phyloP scores from a whole-genome alignment of 495 filamentous ascomycete species.

The Penicillium argentinense region DNA sequence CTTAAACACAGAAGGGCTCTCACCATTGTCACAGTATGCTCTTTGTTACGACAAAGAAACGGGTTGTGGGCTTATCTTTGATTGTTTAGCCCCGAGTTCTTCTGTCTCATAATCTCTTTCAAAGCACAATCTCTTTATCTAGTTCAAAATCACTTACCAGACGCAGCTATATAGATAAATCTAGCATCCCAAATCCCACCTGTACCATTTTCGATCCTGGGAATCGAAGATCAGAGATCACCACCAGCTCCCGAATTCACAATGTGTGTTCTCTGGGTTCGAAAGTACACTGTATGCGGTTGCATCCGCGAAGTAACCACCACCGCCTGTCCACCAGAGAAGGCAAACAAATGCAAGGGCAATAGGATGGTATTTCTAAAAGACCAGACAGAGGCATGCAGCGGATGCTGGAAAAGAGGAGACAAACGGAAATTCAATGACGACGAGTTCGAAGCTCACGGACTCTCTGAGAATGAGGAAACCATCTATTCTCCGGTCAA shows the following conservation, averaged over 20 bases:
- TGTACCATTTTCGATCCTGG: no score
- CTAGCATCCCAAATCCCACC: no score
- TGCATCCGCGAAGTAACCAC: slow-evolving; percentile 15
- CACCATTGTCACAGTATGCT: no score
- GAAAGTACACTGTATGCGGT: slow-evolving; percentile 24
- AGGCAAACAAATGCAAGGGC: slow-evolving; percentile 5
- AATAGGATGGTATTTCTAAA: slow-evolving; percentile 2
- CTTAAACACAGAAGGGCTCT: no score
- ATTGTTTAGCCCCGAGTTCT: no score
- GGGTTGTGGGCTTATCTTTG: no score
- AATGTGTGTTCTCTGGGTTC: slow-evolving; percentile 20
- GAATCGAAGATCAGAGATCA: no score
- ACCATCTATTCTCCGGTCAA: neutral
- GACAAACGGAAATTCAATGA: slow-evolving; percentile 4
- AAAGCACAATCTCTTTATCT: no score
- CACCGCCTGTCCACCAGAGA: slow-evolving; percentile 3
- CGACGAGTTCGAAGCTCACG: neutral
- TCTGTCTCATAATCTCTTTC: no score
- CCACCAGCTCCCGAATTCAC: neutral
- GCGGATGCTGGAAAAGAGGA: slow-evolving; percentile 17
- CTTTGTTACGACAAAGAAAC: no score
- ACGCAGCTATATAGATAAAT: no score
- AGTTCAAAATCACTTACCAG: no score
- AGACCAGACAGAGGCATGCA: slow-evolving; percentile 10
- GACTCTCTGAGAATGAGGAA: neutral